Evolutionary conservation across 2,329 filamentous ascomycete species (phyloP), one percentile per base, ranked within the genome.

Genomic region (Aureobasidium melanogenum): DNA sequence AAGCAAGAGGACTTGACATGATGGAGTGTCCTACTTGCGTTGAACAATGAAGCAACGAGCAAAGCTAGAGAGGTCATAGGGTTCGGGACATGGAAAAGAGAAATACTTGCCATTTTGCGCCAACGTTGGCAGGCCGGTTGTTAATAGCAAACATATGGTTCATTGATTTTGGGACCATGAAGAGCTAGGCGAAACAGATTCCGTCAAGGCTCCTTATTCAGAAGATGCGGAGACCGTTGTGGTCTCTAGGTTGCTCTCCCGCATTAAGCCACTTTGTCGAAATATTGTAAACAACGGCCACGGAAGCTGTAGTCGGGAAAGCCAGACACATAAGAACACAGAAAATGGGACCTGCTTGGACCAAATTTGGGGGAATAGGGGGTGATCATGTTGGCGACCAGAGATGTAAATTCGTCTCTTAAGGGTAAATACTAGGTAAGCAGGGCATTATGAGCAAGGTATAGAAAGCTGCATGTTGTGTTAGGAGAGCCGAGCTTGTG

Each of bases 281-380:
- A 47, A 28, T 60, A 60, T 60, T 51, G 46, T 48, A 32, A 51
- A 51, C 22, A 60, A 60, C 56, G 46, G 56, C n/a, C 28, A 43
- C 9, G 5, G 12, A 48, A 39, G 28, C 41, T 26, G 28, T 32
- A 48, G 32, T 34, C 19, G 32, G 22, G 28, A 30, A 39, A 32
- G 32, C 24, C 24, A 38, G 39, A 34, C 34, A 19, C 19, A 47
- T 47, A 19, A 9, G 2, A 32, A 32, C n/a, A 5, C 7, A 19
- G 28, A 19, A 17, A 28, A 28, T 9, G 12, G 41, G 14, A 3
- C 2, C 26, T 19, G 17, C n/a, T 19, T 14, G n/a, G 3, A 5
- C 17, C 6, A 32, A 1, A 28, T 48, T 1, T 47, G 6, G 9
- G 32, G 44, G 26, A n/a, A 15, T 17, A 26, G 17, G n/a, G n/a